A percentile compares a stretch with the other conserved stretches of the same genome.
phyloP scores from a whole-genome alignment of 2,329 filamentous ascomycete species.

The Alternaria triticimaculans region DNA sequence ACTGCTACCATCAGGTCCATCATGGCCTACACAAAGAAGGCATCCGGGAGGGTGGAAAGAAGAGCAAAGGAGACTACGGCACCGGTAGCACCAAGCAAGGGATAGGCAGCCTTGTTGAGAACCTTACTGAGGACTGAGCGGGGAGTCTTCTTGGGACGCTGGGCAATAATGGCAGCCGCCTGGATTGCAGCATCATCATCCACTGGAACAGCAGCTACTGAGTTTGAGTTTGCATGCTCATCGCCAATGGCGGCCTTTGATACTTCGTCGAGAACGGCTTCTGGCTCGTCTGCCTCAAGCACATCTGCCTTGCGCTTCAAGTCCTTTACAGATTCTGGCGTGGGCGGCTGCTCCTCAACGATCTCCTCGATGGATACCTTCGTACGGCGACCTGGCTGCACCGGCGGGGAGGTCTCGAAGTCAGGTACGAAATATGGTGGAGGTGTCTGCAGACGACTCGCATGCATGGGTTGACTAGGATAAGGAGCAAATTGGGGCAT shows the following conservation, averaged over 20 bases:
- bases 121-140: constrained; percentile 21
- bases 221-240: not conserved
- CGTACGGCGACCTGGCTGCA: constrained; percentile 30
- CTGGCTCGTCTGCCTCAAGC: constrained; percentile 20
- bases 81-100: constrained; percentile 23
- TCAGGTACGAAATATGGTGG: constrained; percentile 21
- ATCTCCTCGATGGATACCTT: constrained; percentile 43
- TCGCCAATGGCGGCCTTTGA: not conserved
- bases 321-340: constrained; percentile 34
- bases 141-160: constrained; percentile 30
- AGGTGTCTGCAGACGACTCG: constrained; percentile 27
- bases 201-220: not conserved
- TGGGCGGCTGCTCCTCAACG: constrained; percentile 41
- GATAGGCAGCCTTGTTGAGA: constrained; percentile 20
- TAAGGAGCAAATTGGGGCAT: not conserved
- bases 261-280: not conserved
- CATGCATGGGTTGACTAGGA: not conserved
- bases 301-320: constrained; percentile 45
- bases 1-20: not conserved
- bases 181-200: constrained; percentile 5
- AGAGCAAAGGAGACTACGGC: constrained; percentile 27
- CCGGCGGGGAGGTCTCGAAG: constrained; percentile 3
- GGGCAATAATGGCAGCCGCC: constrained; percentile 15
- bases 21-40: constrained; percentile 23
- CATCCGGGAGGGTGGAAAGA: constrained; percentile 30